Base-by-base conservation (phyloP, 176 grass and related monocot genomes). In the Saccharum spontaneum region DNA sequence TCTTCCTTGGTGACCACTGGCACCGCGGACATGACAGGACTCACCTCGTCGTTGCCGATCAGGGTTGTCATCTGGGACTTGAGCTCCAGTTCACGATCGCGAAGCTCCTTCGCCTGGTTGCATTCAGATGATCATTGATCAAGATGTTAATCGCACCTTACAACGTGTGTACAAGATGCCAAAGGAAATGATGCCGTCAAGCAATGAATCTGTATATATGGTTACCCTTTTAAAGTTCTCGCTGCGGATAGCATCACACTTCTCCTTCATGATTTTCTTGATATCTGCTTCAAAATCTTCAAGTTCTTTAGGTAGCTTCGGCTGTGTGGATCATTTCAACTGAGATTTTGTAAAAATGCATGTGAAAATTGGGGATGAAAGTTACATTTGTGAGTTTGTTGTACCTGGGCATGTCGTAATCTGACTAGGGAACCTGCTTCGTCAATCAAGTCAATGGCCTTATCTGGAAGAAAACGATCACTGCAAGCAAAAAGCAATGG, bases 391-490 rank as follows among this genome's bases (percentile, higher is more conserved):
- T 4, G 8, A 45, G 75, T 22, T 76, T 8, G 18, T 36, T 73
- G 31, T 83, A 94, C 92, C 92, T 94, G 80, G 67, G 90, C 88
- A 85, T 97, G 92, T 16, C 77, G 83, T 83, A 92, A 84, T 30
- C 90, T 86, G 26, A 91, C 95, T 66, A 84, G 80, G 76, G 92
- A 92, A 70, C 95, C 95, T 78, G 90, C 92, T 87, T 94, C 84
- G 75, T 97, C 92, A 81, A 94, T 79, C 86, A 97, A 97, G 78
- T 91, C 92, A 78, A 97, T 94, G 66, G 95, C 88, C 83, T 97
- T 97, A 81, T 92, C 95, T 9, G 92, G 92, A 44, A 97, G 86
- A 74, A 97, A 97, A 55, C 92, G 92, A 59, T 83, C 90, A 18
- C 95, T 94, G 78, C 52, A 82, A 81, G 54, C 17, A 79, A 86